Evolutionary conservation across 176 grass and related monocot genomes (phyloP), one percentile per base, ranked within the genome.

Genomic region (Aegilops longissima): DNA sequence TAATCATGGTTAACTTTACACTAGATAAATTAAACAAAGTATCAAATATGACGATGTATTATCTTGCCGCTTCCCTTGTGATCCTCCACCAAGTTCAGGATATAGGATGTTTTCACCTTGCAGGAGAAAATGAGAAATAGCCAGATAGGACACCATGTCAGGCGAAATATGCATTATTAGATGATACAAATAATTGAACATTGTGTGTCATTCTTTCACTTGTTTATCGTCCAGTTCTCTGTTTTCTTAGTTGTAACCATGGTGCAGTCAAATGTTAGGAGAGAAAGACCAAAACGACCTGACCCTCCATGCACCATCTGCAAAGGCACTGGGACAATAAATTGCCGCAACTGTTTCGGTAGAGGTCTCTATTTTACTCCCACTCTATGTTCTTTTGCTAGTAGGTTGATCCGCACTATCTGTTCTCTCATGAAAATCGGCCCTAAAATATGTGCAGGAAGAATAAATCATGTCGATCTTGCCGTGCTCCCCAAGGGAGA

Each of bases 261-360:
- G 42, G 44, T 79, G 66, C 88, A 95, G 90, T 95, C 90, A 25
- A 95, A 92, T 65, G 88, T 95, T 47, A 84, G 84, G 86, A 95
- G 86, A 79, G 90, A 95, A 84, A 87, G 79, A 65, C 82, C 73
- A 66, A 92, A 90, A 79, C 87, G 56, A 70, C 83, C 88, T 6
- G 80, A 95, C 30, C 90, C 88, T 59, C 80, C 88, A 30, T 95
- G 93, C 75, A 80, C 71, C 52, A 84, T 92, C 45, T 95, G 93
- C 83, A 77, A 87, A 61, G 93, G 93, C 73, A 87, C 88, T 5
- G 90, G 90, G 30, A 70, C 70, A 87, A 91, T 87, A 85, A 72
- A 90, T 75, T 95, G 93, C 86, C 86, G 82, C 16, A 83, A 84
- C 69, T 95, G 93, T 64, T 86, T 51, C 29, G 90, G 93, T 45